phyloP scores from a whole-genome alignment of 768 basidiomycete genomes.

The Naganishia vaughanmartiniae region DNA sequence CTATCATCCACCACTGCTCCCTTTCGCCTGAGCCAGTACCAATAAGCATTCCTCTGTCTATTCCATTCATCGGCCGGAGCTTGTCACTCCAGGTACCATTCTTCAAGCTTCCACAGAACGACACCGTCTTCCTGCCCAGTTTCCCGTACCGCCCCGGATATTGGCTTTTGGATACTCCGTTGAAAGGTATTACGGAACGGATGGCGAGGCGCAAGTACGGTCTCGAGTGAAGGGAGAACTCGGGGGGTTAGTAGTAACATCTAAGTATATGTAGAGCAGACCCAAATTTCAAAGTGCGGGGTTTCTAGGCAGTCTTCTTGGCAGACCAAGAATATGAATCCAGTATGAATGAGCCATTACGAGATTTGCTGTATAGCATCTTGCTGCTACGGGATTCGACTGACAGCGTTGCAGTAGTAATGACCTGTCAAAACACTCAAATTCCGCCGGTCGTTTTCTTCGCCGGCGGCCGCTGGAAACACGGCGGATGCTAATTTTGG shows the following conservation, averaged over 20 bases:
- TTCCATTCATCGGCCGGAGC: not conserved
- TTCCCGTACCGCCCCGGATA: constrained; percentile 29
- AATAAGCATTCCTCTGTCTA: constrained; percentile 5
- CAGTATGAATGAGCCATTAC: too few species aligned
- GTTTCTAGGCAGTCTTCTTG: not conserved
- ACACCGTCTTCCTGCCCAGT: constrained; percentile 30
- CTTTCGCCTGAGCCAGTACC: constrained; percentile 21
- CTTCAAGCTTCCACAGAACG: constrained; percentile 24
- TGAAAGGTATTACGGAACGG: constrained; percentile 21
- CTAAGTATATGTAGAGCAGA: not conserved
- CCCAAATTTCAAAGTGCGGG: not conserved
- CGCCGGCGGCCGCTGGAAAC: not conserved
- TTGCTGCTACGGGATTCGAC: too few species aligned
- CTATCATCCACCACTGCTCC: constrained; percentile 32
- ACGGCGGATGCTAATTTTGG: constrained; percentile 4
- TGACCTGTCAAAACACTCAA: too few species aligned
- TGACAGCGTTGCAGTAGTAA: too few species aligned
- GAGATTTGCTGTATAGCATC: too few species aligned
- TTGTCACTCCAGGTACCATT: constrained; percentile 28
- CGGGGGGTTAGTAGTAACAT: not conserved
- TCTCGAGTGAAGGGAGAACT: constrained; percentile 16
- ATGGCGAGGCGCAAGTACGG: constrained; percentile 34
- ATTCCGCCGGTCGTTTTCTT: too few species aligned
- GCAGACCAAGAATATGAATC: too few species aligned
- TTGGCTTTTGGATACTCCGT: constrained; percentile 31